Conservation (phyloP, 108 stramenopile species). For the Nannochloropsis salina region DNA sequence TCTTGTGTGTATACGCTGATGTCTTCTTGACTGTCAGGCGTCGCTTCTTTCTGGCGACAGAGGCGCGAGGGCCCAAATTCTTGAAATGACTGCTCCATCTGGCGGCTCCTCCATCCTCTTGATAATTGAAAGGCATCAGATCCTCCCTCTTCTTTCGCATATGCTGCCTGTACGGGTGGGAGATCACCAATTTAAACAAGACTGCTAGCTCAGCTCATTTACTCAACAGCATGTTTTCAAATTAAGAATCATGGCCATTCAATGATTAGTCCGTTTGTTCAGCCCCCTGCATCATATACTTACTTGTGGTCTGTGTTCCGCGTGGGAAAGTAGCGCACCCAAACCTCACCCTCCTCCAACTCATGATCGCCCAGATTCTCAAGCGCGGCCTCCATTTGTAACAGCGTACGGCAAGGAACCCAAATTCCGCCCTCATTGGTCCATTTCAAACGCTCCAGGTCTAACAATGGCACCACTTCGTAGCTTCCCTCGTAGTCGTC, state of each 20-base stretch:
- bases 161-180: not conserved
- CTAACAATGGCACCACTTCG: not conserved
- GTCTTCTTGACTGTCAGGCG: not conserved
- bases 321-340: not conserved
- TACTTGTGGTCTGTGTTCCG: not conserved
- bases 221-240: too few relatives aligned
- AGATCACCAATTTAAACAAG: not conserved
- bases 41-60: not conserved
- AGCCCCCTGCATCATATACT: not conserved
- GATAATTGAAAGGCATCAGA: not conserved
- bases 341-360: slow-evolving; percentile 8
- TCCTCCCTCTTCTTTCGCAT: not conserved
- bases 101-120: not conserved
- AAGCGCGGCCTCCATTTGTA: not conserved
- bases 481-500: slow-evolving; percentile 16
- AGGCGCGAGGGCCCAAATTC: not conserved
- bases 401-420: not conserved
- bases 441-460: slow-evolving; percentile 16
- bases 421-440: not conserved
- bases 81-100: not conserved
- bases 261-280: too few relatives aligned
- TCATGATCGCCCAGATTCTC: not conserved
- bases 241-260: too few relatives aligned
- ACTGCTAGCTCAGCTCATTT: too few relatives aligned
- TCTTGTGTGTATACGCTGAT: not conserved